Conservation (phyloP, 2,329 filamentous ascomycete species). For the Teratosphaeria gauchensis region DNA sequence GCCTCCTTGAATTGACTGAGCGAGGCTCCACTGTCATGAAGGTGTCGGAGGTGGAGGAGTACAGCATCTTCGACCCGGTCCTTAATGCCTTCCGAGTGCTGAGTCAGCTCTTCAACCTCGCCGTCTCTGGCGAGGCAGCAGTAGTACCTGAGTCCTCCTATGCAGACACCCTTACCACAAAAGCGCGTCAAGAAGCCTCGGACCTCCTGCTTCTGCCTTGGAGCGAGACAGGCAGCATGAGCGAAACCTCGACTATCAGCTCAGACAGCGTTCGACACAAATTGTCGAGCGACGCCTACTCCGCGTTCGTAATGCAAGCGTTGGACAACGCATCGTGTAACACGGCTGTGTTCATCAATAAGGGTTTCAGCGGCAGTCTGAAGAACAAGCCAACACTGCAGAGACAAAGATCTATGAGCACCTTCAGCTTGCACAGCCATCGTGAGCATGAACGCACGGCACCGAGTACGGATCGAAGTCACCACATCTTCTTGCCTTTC, state of each 20-base stretch:
- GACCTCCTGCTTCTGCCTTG: slow-evolving; percentile 77
- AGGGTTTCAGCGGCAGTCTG: slow-evolving; percentile 48
- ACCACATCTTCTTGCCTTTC: slow-evolving; percentile 81
- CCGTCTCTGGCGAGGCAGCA: slow-evolving; percentile 70
- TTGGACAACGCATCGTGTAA: slow-evolving; percentile 56
- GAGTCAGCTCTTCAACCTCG: slow-evolving; percentile 71
- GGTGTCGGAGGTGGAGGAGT: slow-evolving; percentile 71
- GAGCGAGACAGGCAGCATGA: slow-evolving; percentile 71
- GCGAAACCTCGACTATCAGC: slow-evolving; percentile 50
- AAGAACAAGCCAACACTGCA: slow-evolving; percentile 31
- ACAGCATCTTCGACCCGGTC: slow-evolving; percentile 59
- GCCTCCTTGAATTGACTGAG: slow-evolving; percentile 77
- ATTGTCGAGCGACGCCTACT: slow-evolving; percentile 55
- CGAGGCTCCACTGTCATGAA: slow-evolving; percentile 94
- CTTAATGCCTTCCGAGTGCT: slow-evolving; percentile 88
- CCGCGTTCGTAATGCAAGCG: slow-evolving; percentile 61
- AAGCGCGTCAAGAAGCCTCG: slow-evolving; percentile 44
- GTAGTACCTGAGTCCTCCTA: slow-evolving; percentile 71
- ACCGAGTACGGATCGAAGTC: slow-evolving; percentile 57
- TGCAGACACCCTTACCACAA: slow-evolving; percentile 63
- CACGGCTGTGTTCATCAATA: slow-evolving; percentile 71
- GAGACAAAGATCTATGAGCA: slow-evolving; percentile 35
- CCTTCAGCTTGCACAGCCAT: slow-evolving; percentile 50
- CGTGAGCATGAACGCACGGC: slow-evolving; percentile 45
- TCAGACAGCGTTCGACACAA: slow-evolving; percentile 47